These are phyloP conservation scores for Wallacemonas sp. DNA, from an alignment of 208 protist genomes.

Conservation along the genomic window DNA sequence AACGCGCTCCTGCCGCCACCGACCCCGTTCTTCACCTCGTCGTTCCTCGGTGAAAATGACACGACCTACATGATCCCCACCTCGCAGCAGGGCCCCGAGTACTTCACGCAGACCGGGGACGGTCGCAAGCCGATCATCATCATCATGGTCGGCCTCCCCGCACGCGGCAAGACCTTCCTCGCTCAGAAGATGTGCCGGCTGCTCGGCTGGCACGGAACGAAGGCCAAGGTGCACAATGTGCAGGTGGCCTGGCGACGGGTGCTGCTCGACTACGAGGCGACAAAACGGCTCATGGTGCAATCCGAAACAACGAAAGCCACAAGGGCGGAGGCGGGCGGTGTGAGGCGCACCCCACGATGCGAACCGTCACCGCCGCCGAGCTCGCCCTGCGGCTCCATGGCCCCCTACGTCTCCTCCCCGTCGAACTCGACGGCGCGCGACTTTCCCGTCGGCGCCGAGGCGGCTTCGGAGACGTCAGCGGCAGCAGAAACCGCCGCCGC, in stretches of 20 bases:
- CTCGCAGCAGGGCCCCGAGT: conserved; percentile 72
- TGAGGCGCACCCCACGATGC: too few species aligned
- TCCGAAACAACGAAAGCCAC: not conserved
- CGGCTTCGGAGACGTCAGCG: too few species aligned
- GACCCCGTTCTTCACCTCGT: conserved; percentile 11
- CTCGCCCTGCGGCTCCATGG: conserved; percentile 8
- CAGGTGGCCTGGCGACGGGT: conserved; percentile 69
- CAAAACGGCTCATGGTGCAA: not conserved
- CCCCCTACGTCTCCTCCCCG: conserved; percentile 3
- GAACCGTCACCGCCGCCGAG: not conserved
- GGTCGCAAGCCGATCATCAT: conserved; percentile 65
- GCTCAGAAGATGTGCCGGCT: conserved; percentile 90
- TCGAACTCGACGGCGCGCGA: not conserved
- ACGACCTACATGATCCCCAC: conserved; percentile 67
- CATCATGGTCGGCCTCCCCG: conserved; percentile 90
- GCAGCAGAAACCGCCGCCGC: too few species aligned
- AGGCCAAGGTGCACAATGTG: conserved; percentile 78
- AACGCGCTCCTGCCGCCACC: not conserved
- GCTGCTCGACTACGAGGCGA: conserved; percentile 49
- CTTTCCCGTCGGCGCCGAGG: conserved; percentile 1
- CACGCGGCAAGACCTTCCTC: conserved; percentile 90
- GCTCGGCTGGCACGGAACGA: conserved; percentile 78
- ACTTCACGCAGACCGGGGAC: conserved; percentile 48
- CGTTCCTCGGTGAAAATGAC: conserved; percentile 4
- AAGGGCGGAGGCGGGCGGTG: not conserved